phyloP scores from a whole-genome alignment of 192 early-diverging fungal genomes.

The Kickxella alabastrina region DNA sequence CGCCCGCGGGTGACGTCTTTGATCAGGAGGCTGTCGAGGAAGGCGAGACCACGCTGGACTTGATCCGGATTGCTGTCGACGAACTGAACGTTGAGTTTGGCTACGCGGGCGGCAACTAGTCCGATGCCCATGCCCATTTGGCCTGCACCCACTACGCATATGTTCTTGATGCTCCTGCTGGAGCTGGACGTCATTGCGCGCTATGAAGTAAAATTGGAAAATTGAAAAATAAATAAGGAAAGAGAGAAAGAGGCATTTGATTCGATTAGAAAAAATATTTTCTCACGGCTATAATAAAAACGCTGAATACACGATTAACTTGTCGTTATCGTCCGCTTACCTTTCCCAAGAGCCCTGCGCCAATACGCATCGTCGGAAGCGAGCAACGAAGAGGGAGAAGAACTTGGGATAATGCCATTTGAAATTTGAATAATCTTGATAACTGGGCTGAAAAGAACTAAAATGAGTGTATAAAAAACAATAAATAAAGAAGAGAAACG shows the following conservation, averaged over 20 bases:
- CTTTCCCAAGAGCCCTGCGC: too few relatives aligned
- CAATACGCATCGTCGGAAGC: not conserved
- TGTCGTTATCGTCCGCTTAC: too few relatives aligned
- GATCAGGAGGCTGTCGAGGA: conserved; percentile 74
- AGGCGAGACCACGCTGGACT: conserved; percentile 74
- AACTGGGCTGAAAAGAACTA: too few relatives aligned
- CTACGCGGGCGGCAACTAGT: conserved; percentile 78
- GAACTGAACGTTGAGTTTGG: conserved; percentile 73
- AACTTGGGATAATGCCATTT: too few relatives aligned
- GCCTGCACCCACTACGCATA: conserved; percentile 90
- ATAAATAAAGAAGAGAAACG: too few relatives aligned
- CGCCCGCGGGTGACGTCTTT: conserved; percentile 90
- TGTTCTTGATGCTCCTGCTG: conserved; percentile 24
- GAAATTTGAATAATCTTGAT: not conserved
- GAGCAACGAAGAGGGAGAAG: too few relatives aligned
- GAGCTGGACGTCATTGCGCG: conserved; percentile 28
- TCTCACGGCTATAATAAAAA: too few relatives aligned
- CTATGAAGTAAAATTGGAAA: conserved; percentile 3
- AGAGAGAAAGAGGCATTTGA: not conserved
- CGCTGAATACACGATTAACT: too few relatives aligned
- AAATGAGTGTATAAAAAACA: too few relatives aligned
- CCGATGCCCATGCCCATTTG: conserved; percentile 96
- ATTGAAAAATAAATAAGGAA: conserved; percentile 2
- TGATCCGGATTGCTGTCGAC: conserved; percentile 77
- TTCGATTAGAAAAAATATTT: too few relatives aligned